Conservation (phyloP, 2,329 filamentous ascomycete species). For the Beauveria sp. region DNA sequence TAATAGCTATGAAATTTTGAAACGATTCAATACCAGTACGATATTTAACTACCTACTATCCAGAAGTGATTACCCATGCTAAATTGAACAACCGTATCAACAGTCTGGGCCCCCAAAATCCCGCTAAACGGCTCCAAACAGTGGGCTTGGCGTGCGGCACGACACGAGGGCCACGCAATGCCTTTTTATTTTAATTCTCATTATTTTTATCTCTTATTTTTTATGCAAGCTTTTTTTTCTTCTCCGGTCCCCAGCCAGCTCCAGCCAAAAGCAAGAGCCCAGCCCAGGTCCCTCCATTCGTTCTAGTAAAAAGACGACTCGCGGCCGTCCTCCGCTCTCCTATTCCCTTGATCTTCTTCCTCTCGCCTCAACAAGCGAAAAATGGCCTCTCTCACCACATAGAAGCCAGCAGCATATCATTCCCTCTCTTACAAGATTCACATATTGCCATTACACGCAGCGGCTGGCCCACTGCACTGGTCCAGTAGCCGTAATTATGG, state of each 20-base stretch:
- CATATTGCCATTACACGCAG: neutral
- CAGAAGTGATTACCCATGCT: neutral
- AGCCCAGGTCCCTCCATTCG: neutral
- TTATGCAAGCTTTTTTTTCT: neutral
- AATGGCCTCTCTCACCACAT: neutral
- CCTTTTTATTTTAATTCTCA: neutral
- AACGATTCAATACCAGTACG: too few relatives aligned
- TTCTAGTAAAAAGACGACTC: neutral
- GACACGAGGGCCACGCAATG: constrained; percentile 2
- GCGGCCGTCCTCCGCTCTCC: neutral
- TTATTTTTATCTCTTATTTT: too few relatives aligned
- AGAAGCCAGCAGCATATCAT: neutral
- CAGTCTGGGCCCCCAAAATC: neutral
- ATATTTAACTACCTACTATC: too few relatives aligned
- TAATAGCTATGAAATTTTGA: too few relatives aligned
- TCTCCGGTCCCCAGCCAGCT: neutral
- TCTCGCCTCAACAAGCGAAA: neutral
- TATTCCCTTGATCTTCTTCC: neutral
- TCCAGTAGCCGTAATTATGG: constrained; percentile 6
- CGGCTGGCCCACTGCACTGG: constrained; percentile 5
- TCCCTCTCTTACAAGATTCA: neutral
- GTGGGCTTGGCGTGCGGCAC: neutral
- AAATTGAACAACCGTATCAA: neutral
- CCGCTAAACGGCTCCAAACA: neutral
- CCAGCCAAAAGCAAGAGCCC: neutral